phyloP scores from a whole-genome alignment of 768 basidiomycete genomes.

The Leccinum subgranulosum region DNA sequence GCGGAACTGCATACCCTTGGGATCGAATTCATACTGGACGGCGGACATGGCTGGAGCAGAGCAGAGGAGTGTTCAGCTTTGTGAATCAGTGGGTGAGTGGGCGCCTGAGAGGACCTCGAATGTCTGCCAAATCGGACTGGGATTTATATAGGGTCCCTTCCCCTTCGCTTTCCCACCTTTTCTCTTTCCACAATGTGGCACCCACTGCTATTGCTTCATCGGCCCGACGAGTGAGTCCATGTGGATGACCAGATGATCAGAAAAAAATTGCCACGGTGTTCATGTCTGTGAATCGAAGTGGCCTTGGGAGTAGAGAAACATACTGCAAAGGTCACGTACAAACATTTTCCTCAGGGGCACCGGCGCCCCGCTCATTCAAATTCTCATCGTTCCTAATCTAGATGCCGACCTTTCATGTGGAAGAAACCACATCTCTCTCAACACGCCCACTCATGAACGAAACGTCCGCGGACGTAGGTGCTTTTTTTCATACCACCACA shows the following conservation, averaged over 20 bases:
- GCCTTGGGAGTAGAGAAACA: not conserved
- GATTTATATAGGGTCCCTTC: constrained; percentile 17
- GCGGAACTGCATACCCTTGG: constrained; percentile 40
- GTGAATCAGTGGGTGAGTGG: not conserved
- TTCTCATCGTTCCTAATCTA: not conserved
- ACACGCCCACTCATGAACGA: not conserved
- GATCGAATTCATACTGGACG: constrained; percentile 33
- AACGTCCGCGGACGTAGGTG: not conserved
- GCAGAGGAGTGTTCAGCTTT: not conserved
- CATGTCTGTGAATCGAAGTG: not conserved
- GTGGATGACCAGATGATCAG: not conserved
- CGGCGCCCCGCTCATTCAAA: not conserved
- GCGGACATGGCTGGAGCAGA: constrained; percentile 19
- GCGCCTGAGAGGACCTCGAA: not conserved
- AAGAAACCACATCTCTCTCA: not conserved
- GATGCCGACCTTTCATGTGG: not conserved
- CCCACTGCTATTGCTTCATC: constrained; percentile 7
- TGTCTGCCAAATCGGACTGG: not conserved
- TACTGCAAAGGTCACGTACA: not conserved
- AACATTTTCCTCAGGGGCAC: not conserved
- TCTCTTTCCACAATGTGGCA: not conserved
- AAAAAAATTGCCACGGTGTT: not conserved
- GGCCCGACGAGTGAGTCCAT: not conserved
- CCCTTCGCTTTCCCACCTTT: not conserved
- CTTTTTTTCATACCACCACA: not conserved